A percentile compares a stretch with the other conserved stretches of the same genome.
These are phyloP conservation scores for Candida qinlingensis DNA, from an alignment of 805 yeast genomes.

Conservation along the genomic window DNA sequence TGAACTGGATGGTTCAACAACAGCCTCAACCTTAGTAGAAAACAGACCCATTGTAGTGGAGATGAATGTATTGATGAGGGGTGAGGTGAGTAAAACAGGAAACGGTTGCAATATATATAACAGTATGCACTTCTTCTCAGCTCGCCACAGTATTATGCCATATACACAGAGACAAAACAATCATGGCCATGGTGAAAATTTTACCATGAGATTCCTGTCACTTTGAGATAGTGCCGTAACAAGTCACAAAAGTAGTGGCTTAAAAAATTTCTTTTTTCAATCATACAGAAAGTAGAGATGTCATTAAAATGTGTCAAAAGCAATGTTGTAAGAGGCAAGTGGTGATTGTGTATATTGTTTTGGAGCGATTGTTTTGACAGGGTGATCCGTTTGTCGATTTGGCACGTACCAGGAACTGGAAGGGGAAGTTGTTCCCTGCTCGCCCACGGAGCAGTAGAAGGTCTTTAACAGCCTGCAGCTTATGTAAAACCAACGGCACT, in stretches of 20 bases:
- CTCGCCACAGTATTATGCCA: neutral
- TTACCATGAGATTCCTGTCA: neutral
- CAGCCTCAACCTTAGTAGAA: neutral
- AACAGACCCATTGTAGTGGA: neutral
- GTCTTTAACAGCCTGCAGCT: too few species aligned
- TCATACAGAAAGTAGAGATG: neutral
- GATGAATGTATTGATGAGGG: too few species aligned
- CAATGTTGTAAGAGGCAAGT: neutral
- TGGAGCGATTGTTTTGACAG: neutral
- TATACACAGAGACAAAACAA: too few species aligned
- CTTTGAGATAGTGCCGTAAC: neutral
- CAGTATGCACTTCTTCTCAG: neutral
- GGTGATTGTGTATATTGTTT: too few species aligned
- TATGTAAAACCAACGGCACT: too few species aligned
- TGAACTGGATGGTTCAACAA: conserved; percentile 2
- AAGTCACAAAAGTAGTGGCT: neutral
- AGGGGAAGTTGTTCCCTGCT: too few species aligned
- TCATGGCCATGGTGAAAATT: too few species aligned
- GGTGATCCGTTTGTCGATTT: neutral
- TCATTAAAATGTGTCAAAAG: neutral
- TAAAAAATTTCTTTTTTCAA: too few species aligned
- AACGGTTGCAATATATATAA: neutral
- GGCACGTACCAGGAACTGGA: neutral
- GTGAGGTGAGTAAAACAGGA: neutral
- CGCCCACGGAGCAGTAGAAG: too few species aligned